A percentile compares a stretch with the other conserved stretches of the same genome.
phyloP scores from a whole-genome alignment of 169 alveolate genomes.

The Perkinsus olseni region DNA sequence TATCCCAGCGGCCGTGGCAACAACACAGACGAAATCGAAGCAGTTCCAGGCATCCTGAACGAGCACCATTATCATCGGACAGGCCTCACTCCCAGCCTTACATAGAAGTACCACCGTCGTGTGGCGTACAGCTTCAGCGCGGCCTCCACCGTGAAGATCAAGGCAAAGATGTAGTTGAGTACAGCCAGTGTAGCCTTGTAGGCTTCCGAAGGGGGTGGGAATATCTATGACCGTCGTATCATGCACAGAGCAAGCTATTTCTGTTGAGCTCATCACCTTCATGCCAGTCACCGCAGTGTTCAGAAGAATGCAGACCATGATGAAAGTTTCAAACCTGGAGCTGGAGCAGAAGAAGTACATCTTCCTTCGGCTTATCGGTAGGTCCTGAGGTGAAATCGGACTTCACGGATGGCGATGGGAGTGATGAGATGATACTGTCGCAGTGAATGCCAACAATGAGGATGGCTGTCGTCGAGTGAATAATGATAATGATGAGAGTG shows the following conservation, averaged over 20 bases:
- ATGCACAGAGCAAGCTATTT: too few relatives aligned
- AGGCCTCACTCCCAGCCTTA: background rate
- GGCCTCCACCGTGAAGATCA: constrained; percentile 10
- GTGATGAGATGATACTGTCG: too few relatives aligned
- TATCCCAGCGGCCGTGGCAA: background rate
- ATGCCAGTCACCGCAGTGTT: constrained; percentile 5
- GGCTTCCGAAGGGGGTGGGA: background rate
- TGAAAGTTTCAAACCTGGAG: constrained; percentile 12
- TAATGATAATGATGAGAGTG: too few relatives aligned
- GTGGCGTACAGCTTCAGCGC: constrained; percentile 18
- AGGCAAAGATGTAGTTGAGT: constrained; percentile 16
- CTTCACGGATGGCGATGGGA: too few relatives aligned
- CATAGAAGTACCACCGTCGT: constrained; percentile 20
- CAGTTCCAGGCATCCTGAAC: constrained; percentile 15
- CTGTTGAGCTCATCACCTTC: too few relatives aligned
- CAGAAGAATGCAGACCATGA: constrained; percentile 9
- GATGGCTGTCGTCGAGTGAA: too few relatives aligned
- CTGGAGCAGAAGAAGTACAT: constrained; percentile 10
- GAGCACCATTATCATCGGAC: background rate
- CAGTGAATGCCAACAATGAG: too few relatives aligned
- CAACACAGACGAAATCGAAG: constrained; percentile 22
- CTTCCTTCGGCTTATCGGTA: background rate
- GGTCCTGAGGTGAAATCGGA: background rate
- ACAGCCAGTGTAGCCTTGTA: background rate
- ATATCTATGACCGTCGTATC: background rate